Percentiles rank a stretch among this genome's conserved stretches.
These are phyloP conservation scores for Blastocystis sp. DNA, from an alignment of 352 stramenopile species.

Conservation along the genomic window DNA sequence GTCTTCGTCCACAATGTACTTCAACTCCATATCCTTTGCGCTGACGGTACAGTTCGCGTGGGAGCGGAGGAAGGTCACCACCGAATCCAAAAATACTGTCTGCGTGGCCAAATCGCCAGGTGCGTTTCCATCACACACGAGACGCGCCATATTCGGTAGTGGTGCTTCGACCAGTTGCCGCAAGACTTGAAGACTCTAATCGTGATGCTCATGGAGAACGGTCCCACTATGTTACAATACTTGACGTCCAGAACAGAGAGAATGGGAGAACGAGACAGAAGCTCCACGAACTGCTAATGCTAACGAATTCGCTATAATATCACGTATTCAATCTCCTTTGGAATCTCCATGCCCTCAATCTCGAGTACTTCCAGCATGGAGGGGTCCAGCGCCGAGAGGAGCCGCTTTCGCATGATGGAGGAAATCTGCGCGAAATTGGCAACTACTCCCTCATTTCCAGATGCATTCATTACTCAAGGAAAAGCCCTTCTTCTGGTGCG, in stretches of 20 bases:
- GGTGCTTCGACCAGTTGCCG: not conserved
- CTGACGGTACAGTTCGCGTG: not conserved
- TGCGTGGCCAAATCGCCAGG: not conserved
- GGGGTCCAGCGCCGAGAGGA: not conserved
- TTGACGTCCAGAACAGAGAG: not conserved
- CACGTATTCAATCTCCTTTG: constrained; percentile 23
- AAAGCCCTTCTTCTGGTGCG: not conserved
- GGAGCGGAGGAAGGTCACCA: not conserved
- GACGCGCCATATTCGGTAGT: not conserved
- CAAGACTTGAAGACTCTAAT: not conserved
- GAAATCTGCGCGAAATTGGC: constrained; percentile 4
- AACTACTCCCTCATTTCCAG: not conserved
- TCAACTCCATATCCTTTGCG: not conserved
- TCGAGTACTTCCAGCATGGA: constrained; percentile 8
- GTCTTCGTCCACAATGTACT: not conserved
- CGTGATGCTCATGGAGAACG: not conserved
- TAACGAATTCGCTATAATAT: not conserved
- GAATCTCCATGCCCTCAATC: constrained; percentile 24
- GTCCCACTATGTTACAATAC: not conserved
- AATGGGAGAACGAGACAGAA: not conserved
- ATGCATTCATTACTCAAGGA: not conserved
- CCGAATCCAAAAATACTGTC: not conserved
- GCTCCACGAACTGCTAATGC: constrained; percentile 23
- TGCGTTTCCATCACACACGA: not conserved
- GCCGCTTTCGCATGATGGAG: not conserved